Conservation (phyloP, 1,284 basidiomycete genomes). For the Leccinum griseonigrum region DNA sequence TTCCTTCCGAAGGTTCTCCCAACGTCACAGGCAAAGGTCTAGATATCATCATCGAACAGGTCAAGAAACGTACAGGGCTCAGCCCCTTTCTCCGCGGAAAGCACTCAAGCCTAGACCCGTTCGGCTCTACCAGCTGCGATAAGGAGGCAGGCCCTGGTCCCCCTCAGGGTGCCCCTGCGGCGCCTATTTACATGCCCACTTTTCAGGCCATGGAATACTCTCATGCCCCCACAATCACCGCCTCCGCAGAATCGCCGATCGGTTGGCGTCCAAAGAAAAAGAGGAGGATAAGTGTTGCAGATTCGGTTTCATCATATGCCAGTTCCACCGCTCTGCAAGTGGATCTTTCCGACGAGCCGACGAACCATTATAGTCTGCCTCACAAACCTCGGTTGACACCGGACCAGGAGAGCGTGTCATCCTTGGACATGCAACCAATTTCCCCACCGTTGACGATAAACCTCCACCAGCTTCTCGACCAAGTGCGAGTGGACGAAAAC, state of each 20-base stretch:
- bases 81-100: constrained; percentile 50
- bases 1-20: constrained; percentile 27
- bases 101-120: constrained; percentile 49
- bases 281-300: constrained; percentile 36
- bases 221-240: constrained; percentile 34
- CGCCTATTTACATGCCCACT: constrained; percentile 44
- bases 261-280: constrained; percentile 33
- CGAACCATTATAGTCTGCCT: constrained; percentile 16
- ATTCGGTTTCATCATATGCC: constrained; percentile 34
- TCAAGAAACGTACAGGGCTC: constrained; percentile 46
- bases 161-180: constrained; percentile 23
- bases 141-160: constrained; percentile 35
- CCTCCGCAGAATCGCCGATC: constrained; percentile 28
- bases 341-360: constrained; percentile 27
- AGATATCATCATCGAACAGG: constrained; percentile 46
- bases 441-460: constrained; percentile 32
- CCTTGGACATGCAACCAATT: constrained; percentile 34
- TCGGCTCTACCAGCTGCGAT: constrained; percentile 40
- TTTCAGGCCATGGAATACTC: constrained; percentile 46
- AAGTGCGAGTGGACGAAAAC: constrained; percentile 24
- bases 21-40: constrained; percentile 47
- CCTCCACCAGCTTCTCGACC: constrained; percentile 31
- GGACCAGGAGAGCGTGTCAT: constrained; percentile 35
- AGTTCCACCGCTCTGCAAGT: constrained; percentile 28
- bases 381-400: constrained; percentile 34